Evolutionary conservation across 768 basidiomycete genomes (phyloP).

Genomic region (Kwoniella sp.): DNA sequence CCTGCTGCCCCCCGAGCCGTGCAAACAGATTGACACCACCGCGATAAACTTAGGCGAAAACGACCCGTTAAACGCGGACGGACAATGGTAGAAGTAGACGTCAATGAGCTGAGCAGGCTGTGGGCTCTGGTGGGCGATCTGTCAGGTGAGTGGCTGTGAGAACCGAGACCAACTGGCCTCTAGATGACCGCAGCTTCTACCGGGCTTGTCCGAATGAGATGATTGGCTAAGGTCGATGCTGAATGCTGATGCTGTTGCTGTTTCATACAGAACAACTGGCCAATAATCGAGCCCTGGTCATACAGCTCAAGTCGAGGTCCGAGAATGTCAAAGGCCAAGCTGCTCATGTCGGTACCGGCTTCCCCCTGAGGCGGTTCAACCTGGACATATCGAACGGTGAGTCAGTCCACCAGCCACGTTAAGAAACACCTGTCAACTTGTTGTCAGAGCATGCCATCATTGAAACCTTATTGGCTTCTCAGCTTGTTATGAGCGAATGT

Average conservation of each 20-base stretch:
- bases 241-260: background rate
- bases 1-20: too few species aligned
- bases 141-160: slow-evolving; percentile 35
- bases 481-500: too few species aligned
- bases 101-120: slow-evolving; percentile 33
- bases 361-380: slow-evolving; percentile 79
- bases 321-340: slow-evolving; percentile 79
- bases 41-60: too few species aligned
- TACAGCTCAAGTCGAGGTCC: slow-evolving; percentile 69
- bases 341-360: slow-evolving; percentile 69
- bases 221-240: background rate
- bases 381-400: slow-evolving; percentile 69
- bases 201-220: background rate
- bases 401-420: too few species aligned
- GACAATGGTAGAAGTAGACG: slow-evolving; percentile 33
- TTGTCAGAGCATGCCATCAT: too few species aligned
- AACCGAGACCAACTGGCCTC: background rate
- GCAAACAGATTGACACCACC: too few species aligned
- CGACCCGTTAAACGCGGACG: too few species aligned
- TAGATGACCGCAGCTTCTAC: background rate
- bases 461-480: too few species aligned
- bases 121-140: slow-evolving; percentile 44
- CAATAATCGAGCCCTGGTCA: slow-evolving; percentile 76
- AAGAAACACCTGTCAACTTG: too few species aligned
- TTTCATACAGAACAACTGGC: slow-evolving; percentile 60